Percentiles rank a stretch among this genome's conserved stretches.
phyloP scores from a whole-genome alignment of 2,329 filamentous ascomycete genomes.

The Diaporthe vexans region DNA sequence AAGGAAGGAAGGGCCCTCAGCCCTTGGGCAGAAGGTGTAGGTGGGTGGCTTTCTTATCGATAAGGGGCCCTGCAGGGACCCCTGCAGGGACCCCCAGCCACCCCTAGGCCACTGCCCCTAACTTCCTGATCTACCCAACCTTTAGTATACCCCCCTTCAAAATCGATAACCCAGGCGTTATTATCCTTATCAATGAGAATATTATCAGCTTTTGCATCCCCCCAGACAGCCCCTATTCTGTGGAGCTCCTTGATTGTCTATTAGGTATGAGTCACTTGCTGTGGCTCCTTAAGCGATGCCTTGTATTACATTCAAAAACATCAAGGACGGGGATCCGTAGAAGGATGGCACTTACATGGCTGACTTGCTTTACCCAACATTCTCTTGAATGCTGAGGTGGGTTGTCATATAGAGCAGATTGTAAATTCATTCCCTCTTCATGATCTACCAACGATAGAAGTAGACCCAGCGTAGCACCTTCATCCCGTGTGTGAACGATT shows the following conservation, averaged over 20 bases:
- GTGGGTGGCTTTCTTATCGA: too few species aligned
- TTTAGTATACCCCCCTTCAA: conserved; percentile 49
- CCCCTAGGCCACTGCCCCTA: too few species aligned
- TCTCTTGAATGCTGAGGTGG: not conserved
- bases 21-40: too few species aligned
- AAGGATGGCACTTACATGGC: not conserved
- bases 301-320: too few species aligned
- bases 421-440: conserved; percentile 22
- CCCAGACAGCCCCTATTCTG: conserved; percentile 46
- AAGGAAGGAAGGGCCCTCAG: too few species aligned
- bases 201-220: conserved; percentile 50
- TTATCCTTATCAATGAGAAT: conserved; percentile 46
- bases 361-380: conserved; percentile 44
- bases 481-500: not conserved
- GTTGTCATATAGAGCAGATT: conserved; percentile 1
- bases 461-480: conserved; percentile 4
- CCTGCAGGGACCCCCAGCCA: too few species aligned
- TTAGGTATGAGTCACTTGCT: too few species aligned
- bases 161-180: conserved; percentile 49
- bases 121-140: conserved; percentile 48
- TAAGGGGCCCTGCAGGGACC: too few species aligned
- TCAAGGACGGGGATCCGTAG: too few species aligned
- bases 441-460: conserved; percentile 5
- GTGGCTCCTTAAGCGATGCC: too few species aligned
- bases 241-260: conserved; percentile 44